phyloP scores from a whole-genome alignment of 352 stramenopile species.

The Pythium phragmiticola region DNA sequence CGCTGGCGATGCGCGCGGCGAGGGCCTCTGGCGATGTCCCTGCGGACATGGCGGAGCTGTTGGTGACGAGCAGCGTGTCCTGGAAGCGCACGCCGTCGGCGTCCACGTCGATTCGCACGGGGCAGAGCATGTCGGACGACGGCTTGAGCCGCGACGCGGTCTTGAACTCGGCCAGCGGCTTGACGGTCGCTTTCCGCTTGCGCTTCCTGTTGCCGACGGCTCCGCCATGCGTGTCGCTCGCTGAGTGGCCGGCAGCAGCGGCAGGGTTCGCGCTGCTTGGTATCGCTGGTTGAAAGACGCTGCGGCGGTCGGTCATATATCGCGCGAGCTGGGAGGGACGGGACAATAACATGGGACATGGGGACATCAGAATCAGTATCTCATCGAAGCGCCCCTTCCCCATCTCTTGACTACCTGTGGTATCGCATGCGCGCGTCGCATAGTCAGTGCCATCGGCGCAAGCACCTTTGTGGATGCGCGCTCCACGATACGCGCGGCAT shows the following conservation, averaged over 20 bases:
- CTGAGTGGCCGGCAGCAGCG: background rate
- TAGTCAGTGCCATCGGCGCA: slow-evolving; percentile 29
- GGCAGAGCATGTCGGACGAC: slow-evolving; percentile 53
- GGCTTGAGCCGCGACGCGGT: slow-evolving; percentile 13
- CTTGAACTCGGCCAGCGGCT: slow-evolving; percentile 33
- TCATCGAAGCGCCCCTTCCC: background rate
- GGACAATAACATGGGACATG: slow-evolving; percentile 16
- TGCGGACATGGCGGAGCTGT: slow-evolving; percentile 14
- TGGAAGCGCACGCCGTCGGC: slow-evolving; percentile 73
- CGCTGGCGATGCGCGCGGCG: slow-evolving; percentile 52
- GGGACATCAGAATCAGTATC: slow-evolving; percentile 2
- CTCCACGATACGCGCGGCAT: slow-evolving; percentile 22
- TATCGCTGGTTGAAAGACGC: slow-evolving; percentile 23
- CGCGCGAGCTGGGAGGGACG: slow-evolving; percentile 18
- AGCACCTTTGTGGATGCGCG: slow-evolving; percentile 35
- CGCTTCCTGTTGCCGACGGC: slow-evolving; percentile 45
- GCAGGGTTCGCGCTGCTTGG: background rate
- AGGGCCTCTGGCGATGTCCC: slow-evolving; percentile 49
- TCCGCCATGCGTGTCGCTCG: background rate
- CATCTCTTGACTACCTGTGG: slow-evolving; percentile 33
- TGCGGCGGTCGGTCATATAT: slow-evolving; percentile 29
- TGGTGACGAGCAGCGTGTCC: slow-evolving; percentile 75
- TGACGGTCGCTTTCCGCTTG: slow-evolving; percentile 51
- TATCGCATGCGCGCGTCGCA: slow-evolving; percentile 40
- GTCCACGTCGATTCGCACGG: slow-evolving; percentile 77